Percentiles rank a stretch among this genome's conserved stretches.
Conservation (phyloP, 176 grass and related monocot genomes). For the Phoenix dactylifera region DNA sequence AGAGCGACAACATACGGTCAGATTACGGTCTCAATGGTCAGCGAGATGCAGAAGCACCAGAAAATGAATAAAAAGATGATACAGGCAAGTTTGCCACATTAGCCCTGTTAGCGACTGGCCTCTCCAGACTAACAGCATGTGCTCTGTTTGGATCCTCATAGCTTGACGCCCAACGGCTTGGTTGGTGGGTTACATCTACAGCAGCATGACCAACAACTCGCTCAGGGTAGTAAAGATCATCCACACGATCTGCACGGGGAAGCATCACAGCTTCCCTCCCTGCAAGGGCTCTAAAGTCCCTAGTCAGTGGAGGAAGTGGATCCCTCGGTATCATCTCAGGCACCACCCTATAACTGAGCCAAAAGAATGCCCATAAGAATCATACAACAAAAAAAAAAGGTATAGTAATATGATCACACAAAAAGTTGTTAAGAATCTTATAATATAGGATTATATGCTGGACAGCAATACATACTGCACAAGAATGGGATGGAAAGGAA, state of each 20-base stretch:
- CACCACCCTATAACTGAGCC: constrained; percentile 39
- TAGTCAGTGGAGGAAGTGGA: constrained; percentile 12
- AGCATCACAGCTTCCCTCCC: constrained; percentile 6
- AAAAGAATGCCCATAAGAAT: constrained; percentile 6
- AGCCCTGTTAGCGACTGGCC: constrained; percentile 18
- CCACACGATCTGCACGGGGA: constrained; percentile 17
- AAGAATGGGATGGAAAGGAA: too few relatives aligned
- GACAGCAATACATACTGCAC: too few relatives aligned
- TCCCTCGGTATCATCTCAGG: constrained; percentile 15
- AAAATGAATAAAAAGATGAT: constrained; percentile 35
- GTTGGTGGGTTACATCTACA: constrained; percentile 8
- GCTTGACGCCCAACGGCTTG: constrained; percentile 2
- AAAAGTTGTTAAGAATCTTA: background rate
- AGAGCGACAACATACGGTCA: too few relatives aligned
- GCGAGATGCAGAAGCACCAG: constrained; percentile 31
- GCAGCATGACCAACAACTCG: background rate
- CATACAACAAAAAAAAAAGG: background rate
- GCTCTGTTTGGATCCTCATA: constrained; percentile 25
- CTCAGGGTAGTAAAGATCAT: constrained; percentile 15
- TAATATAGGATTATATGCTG: background rate
- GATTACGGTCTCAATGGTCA: constrained; percentile 4
- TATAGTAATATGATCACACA: too few relatives aligned
- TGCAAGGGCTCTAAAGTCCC: constrained; percentile 23
- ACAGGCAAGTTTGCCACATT: constrained; percentile 18
- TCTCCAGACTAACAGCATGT: constrained; percentile 27